phyloP scores from a whole-genome alignment of 139 green algal genomes.

The Haematococcus lacustris region DNA sequence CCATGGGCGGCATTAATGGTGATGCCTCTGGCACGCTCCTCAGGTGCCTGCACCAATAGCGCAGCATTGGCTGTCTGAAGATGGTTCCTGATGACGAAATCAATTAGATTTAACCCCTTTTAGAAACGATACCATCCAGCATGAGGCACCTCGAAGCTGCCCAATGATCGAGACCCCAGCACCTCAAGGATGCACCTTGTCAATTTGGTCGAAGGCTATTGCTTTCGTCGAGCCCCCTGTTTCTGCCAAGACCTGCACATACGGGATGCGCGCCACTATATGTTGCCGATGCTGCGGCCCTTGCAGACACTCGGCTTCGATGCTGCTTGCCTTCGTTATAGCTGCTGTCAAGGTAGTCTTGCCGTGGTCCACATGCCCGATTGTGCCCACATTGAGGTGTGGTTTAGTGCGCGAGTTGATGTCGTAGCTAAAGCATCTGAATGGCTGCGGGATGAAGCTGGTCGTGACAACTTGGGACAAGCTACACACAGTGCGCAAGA shows the following conservation, averaged over 20 bases:
- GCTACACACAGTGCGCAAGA: too few relatives aligned
- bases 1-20: conserved; percentile 95
- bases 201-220: conserved; percentile 94
- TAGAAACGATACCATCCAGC: too few relatives aligned
- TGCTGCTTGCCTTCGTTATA: conserved; percentile 77
- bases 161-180: not conserved
- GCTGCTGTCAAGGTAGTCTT: conserved; percentile 97
- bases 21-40: conserved; percentile 98
- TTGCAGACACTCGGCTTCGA: too few relatives aligned
- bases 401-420: conserved; percentile 88
- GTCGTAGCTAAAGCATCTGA: conserved; percentile 64
- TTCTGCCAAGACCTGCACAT: conserved; percentile 80
- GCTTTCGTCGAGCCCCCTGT: conserved; percentile 61
- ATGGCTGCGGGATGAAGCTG: too few relatives aligned
- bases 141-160: not conserved
- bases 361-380: conserved; percentile 98
- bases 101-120: too few relatives aligned
- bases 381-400: conserved; percentile 97
- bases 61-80: too few relatives aligned
- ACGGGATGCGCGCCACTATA: not conserved
- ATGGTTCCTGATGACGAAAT: too few relatives aligned
- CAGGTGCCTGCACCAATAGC: conserved; percentile 65
- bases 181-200: conserved; percentile 68
- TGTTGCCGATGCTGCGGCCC: not conserved
- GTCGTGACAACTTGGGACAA: too few relatives aligned